A percentile compares a stretch with the other conserved stretches of the same genome.
phyloP scores from a whole-genome alignment of 495 filamentous ascomycete species.

The Hypoxylon lienhwacheense region DNA sequence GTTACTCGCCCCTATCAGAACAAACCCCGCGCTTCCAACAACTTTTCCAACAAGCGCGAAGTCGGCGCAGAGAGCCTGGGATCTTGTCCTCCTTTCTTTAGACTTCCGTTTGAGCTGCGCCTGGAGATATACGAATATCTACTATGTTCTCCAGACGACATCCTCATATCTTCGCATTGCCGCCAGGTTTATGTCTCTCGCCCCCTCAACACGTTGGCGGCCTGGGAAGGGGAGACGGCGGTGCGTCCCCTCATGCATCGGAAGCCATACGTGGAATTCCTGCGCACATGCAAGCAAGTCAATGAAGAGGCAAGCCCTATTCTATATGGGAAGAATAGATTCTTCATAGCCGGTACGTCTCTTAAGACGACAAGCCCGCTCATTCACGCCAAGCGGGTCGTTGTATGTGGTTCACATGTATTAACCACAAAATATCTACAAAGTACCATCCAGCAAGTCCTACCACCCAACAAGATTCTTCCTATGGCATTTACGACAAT shows the following conservation, averaged over 20 bases:
- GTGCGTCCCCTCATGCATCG: neutral
- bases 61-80: neutral
- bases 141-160: conserved; percentile 31
- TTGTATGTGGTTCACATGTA: neutral
- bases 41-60: neutral
- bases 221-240: neutral
- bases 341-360: conserved; percentile 34
- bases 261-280: conserved; percentile 31
- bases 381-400: too few species aligned
- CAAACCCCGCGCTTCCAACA: neutral
- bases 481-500: conserved; percentile 29
- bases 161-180: conserved; percentile 23
- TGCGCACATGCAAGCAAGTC: conserved; percentile 39
- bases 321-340: conserved; percentile 40
- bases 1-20: neutral
- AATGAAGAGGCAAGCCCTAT: conserved; percentile 38
- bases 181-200: neutral
- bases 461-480: conserved; percentile 19
- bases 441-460: neutral
- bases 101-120: conserved; percentile 48
- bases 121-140: conserved; percentile 47
- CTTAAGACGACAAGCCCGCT: too few species aligned
- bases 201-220: neutral
- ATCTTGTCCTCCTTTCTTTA: conserved; percentile 39
- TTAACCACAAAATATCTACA: neutral